Conservation (phyloP, 345 rosid species). For the Citropsis articulata region DNA sequence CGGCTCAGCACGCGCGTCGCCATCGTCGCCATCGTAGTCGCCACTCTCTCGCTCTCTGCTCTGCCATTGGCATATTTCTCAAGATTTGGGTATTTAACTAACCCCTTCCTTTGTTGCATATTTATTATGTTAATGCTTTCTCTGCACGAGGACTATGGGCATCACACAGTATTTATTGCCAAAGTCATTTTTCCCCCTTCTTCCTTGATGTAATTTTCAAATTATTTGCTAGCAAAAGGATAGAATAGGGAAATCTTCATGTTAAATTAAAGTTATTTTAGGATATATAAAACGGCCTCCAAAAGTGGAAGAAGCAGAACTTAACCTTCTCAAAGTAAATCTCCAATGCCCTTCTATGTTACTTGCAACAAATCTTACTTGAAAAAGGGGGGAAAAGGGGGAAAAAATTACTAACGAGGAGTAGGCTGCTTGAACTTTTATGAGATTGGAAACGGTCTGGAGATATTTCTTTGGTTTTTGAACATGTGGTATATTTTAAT, state of each 20-base stretch:
- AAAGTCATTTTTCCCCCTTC: background rate
- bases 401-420: background rate
- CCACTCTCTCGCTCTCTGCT: too few species aligned
- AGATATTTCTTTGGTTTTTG: background rate
- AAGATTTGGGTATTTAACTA: constrained; percentile 68
- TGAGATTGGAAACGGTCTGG: background rate
- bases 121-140: constrained; percentile 1
- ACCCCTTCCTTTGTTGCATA: constrained; percentile 15
- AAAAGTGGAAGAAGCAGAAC: background rate
- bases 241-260: background rate
- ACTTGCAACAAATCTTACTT: background rate
- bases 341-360: background rate
- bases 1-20: too few species aligned
- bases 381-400: background rate
- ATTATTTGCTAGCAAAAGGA: background rate
- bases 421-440: background rate
- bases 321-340: background rate
- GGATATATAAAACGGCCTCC: background rate
- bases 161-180: background rate
- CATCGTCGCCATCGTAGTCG: too few species aligned
- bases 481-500: background rate
- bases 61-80: constrained; percentile 79
- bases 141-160: background rate
- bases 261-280: background rate
- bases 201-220: background rate